phyloP scores from a whole-genome alignment of 345 rosid species.

The Eucalyptus marginata region DNA sequence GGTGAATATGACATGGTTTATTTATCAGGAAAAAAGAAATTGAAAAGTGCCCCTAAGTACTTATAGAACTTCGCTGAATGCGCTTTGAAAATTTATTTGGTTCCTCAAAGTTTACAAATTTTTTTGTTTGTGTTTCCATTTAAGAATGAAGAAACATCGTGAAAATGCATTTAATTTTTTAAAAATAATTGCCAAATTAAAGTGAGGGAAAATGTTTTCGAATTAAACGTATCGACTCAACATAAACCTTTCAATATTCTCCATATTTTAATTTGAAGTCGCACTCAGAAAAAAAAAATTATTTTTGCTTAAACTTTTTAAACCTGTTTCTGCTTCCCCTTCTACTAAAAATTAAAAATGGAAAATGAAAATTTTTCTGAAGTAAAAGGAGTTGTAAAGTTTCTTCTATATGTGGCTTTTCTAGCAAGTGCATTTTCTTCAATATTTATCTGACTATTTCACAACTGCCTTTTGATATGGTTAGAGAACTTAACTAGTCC shows the following conservation, averaged over 20 bases:
- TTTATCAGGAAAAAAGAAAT: not conserved
- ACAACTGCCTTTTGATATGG: not conserved
- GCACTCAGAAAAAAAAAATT: not conserved
- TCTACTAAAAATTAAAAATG: not conserved
- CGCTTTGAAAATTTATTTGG: not conserved
- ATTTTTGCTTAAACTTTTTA: not conserved
- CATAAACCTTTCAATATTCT: not conserved
- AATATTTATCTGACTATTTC: not conserved
- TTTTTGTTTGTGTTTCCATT: not conserved
- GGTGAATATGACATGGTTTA: not conserved
- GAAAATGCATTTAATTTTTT: not conserved
- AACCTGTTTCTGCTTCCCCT: not conserved
- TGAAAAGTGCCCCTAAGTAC: not conserved
- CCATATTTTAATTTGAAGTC: not conserved
- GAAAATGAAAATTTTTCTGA: not conserved
- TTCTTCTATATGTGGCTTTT: not conserved
- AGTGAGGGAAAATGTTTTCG: not conserved
- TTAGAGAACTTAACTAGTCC: not conserved
- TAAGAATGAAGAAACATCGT: not conserved
- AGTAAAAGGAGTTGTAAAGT: not conserved
- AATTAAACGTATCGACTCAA: not conserved
- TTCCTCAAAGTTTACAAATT: not conserved
- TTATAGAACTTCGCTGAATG: not conserved
- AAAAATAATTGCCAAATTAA: not conserved
- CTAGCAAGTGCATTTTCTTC: not conserved